Conservation (phyloP, 2,329 filamentous ascomycete genomes). For the Leptosphaerulina australis region DNA sequence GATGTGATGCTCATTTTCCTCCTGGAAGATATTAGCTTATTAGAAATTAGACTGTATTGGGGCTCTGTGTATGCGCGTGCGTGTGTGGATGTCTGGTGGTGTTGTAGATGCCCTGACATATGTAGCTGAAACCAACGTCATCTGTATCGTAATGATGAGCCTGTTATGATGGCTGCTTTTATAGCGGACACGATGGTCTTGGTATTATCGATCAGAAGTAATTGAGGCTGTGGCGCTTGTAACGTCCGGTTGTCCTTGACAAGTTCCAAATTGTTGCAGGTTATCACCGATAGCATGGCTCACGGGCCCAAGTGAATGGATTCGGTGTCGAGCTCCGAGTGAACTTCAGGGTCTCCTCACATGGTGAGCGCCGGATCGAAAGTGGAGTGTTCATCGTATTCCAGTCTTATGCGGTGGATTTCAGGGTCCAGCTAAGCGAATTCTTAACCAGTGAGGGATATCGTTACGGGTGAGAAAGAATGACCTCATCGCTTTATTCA, state of each 20-base stretch:
- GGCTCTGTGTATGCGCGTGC: too few species aligned
- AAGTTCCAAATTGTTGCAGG: background rate
- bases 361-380: constrained; percentile 2
- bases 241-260: background rate
- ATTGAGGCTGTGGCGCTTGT: constrained; percentile 1
- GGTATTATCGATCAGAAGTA: constrained; percentile 1
- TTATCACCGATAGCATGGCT: background rate
- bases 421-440: constrained; percentile 3
- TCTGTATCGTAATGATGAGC: background rate
- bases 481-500: background rate
- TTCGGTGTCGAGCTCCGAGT: background rate
- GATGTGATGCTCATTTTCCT: too few species aligned
- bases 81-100: background rate
- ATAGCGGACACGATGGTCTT: constrained; percentile 6
- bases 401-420: background rate
- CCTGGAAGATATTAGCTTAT: too few species aligned
- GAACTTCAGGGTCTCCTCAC: background rate
- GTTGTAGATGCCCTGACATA: background rate
- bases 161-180: background rate
- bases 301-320: background rate
- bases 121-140: background rate
- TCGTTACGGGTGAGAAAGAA: background rate
- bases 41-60: too few species aligned
- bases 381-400: constrained; percentile 6
- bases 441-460: background rate